Evolutionary conservation across 495 filamentous ascomycete genomes (phyloP), one percentile per base, ranked within the genome.

Genomic region (Podospora anserina): DNA sequence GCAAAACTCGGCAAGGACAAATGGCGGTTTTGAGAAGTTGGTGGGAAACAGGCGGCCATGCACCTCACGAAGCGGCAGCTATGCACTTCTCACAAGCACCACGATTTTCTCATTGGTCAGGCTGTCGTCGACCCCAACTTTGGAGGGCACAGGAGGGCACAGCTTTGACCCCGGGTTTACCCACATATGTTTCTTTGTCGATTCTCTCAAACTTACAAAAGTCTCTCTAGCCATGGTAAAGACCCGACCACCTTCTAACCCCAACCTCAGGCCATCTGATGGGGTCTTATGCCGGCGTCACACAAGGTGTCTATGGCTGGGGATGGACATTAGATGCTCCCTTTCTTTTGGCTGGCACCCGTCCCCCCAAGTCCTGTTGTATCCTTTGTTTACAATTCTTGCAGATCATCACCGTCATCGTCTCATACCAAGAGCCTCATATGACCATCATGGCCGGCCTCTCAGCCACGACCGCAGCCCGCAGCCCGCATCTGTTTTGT

Each of bases 1-100:
- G 19, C 63, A 26, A 69, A 66, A 66, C 67, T 65, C 67, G 67
- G 55, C 63, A 66, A 39, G 9, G 30, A 18, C n/a, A 2, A 15
- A 44, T 55, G 13, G 23, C 13, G 57, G 55, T 68, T 65, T 60
- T 9, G n/a, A 4, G 27, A 49, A 16, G 19, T 19, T 1, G 67
- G 61, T 23, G 32, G 56, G 61, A 66, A 69, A 65, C 67, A 20
- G 57, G 57, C 19, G 62, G 27, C 58, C 63, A 62, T 3, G 32
- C 2, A 61, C 30, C 20, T 32, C 6, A 20, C n/a, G 32, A 30
- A 11, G 39, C 7, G 39, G 15, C 2, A 28, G 19, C 61, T 30
- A 18, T 18, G 32, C 20, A 61, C 53, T 6, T 56, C 32, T 44
- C 15, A 26, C 34, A 55, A 61, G 7, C 26, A 26, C n/a, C 15